Evolutionary conservation across 2,329 filamentous ascomycete species (phyloP).

Genomic region (Myrmaecium sp.): DNA sequence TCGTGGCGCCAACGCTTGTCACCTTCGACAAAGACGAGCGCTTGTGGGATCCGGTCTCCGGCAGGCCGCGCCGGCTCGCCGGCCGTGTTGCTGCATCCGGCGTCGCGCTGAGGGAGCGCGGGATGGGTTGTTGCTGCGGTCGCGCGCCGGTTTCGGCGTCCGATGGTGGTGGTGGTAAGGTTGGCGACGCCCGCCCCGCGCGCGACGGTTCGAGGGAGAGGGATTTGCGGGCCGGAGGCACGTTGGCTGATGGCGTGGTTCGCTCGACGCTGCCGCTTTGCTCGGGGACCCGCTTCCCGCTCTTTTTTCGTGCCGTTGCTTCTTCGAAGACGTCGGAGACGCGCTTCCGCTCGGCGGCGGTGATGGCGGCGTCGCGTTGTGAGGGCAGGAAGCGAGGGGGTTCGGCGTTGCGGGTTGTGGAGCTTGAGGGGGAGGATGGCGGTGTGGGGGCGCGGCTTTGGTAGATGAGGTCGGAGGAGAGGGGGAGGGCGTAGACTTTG

Average conservation of each 20-base stretch:
- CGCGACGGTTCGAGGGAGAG: conserved; percentile 10
- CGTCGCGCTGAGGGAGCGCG: too few species aligned
- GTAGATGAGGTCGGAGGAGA: conserved; percentile 25
- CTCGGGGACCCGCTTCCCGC: conserved; percentile 25
- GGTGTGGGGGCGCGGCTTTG: conserved; percentile 13
- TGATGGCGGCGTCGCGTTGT: conserved; percentile 6
- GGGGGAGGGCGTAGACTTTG: conserved; percentile 22
- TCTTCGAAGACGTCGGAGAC: conserved; percentile 29
- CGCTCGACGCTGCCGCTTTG: conserved; percentile 22
- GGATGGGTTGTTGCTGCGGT: too few species aligned
- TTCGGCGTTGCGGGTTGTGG: neutral
- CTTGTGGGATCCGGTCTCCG: conserved; percentile 10
- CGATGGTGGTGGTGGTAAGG: too few species aligned
- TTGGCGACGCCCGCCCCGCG: neutral
- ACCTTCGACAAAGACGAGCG: conserved; percentile 19
- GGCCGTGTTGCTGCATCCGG: conserved; percentile 8
- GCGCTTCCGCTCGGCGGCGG: conserved; percentile 23
- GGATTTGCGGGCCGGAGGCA: conserved; percentile 14
- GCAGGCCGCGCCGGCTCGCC: conserved; percentile 13
- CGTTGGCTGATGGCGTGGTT: conserved; percentile 11
- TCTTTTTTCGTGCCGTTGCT: conserved; percentile 25
- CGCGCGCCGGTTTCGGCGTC: too few species aligned
- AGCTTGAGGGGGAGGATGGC: conserved; percentile 8
- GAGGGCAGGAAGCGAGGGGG: conserved; percentile 15
- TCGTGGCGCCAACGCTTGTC: conserved; percentile 12